Conservation (phyloP, 306 rosid species). For the Ochetophila trinervis region DNA sequence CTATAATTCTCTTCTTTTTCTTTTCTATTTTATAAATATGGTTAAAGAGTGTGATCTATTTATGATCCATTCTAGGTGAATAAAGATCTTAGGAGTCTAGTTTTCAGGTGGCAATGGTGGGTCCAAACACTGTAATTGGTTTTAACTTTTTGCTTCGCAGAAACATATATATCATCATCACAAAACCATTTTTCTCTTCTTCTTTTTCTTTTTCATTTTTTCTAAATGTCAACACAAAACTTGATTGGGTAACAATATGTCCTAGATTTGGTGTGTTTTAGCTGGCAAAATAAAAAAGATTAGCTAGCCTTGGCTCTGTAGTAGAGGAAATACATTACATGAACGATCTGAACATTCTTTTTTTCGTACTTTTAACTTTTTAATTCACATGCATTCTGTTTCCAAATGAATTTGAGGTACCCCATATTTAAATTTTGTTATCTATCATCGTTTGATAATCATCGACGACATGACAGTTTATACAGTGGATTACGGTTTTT, state of each 20-base stretch:
- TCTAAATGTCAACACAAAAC: constrained; percentile 18
- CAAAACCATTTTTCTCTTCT: neutral
- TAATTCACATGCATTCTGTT: no score
- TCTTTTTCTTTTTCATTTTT: neutral
- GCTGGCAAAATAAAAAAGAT: neutral
- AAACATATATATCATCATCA: neutral
- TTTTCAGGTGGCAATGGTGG: neutral
- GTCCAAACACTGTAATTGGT: neutral
- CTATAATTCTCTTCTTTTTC: neutral
- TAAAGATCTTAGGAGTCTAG: constrained; percentile 10
- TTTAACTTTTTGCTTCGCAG: neutral
- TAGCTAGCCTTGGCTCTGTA: no score
- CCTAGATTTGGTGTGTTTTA: neutral
- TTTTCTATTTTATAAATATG: neutral
- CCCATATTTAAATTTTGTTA: no score
- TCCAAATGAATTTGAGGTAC: no score
- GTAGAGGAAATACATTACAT: no score
- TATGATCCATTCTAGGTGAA: neutral
- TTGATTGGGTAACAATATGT: constrained; percentile 1
- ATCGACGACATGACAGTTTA: no score
- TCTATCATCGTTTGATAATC: no score
- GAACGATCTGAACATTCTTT: no score
- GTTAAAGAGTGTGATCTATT: neutral
- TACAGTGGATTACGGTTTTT: no score
- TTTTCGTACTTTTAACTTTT: no score